A percentile compares a stretch with the other conserved stretches of the same genome.
phyloP scores from a whole-genome alignment of 2,329 filamentous ascomycete species.

The Penicillium sp. region DNA sequence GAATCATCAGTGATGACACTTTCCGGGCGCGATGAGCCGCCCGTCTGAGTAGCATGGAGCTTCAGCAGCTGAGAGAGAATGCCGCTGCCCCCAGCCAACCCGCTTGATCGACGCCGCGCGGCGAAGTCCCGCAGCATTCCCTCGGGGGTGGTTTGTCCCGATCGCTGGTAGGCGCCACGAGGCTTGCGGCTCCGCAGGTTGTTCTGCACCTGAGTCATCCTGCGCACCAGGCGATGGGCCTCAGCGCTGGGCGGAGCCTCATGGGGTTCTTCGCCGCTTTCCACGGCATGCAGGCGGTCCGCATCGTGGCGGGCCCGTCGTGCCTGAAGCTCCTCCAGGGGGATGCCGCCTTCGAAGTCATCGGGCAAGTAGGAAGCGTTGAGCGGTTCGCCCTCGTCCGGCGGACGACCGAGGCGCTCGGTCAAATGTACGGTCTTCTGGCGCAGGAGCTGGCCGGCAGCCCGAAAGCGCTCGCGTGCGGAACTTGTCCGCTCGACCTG shows the following conservation, averaged over 20 bases:
- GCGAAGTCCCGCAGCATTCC: conserved; percentile 24
- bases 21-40: conserved; percentile 27
- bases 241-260: conserved; percentile 32
- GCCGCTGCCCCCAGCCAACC: conserved; percentile 45
- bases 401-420: conserved; percentile 32
- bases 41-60: conserved; percentile 57
- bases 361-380: conserved; percentile 31
- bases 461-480: conserved; percentile 25
- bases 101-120: conserved; percentile 25
- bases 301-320: conserved; percentile 22
- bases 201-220: conserved; percentile 31
- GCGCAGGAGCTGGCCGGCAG: conserved; percentile 30
- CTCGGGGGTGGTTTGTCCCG: conserved; percentile 34
- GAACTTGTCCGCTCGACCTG: conserved; percentile 18
- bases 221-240: conserved; percentile 40
- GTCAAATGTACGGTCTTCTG: conserved; percentile 30
- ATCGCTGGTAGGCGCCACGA: conserved; percentile 33
- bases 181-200: conserved; percentile 28
- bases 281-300: conserved; percentile 15
- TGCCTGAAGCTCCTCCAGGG: conserved; percentile 21
- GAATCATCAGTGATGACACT: conserved; percentile 34
- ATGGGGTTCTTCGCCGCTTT: conserved; percentile 17
- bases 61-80: conserved; percentile 70
- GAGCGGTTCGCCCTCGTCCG: conserved; percentile 33
- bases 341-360: conserved; percentile 28